Percentiles rank a stretch among this genome's conserved stretches.
Evolutionary conservation across 176 grass and related monocot species (phyloP).

Genomic region (Oryza coarctata): DNA sequence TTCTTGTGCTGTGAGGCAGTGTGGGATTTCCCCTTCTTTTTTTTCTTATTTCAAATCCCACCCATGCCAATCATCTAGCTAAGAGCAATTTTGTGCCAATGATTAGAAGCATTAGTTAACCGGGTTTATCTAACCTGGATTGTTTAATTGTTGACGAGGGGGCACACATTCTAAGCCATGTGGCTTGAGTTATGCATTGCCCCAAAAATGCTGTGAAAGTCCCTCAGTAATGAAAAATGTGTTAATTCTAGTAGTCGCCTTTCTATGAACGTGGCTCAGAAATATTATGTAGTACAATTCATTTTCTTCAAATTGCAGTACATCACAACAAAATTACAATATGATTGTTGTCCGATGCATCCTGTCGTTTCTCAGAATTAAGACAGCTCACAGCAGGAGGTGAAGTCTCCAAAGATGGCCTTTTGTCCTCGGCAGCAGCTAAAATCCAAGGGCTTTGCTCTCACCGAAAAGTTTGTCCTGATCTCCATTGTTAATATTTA

Average conservation of each 20-base stretch:
- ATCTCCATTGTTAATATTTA: background rate
- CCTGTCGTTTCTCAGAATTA: background rate
- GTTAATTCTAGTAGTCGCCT: background rate
- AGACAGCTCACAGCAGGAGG: background rate
- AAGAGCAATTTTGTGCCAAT: conserved; percentile 9
- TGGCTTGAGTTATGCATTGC: background rate
- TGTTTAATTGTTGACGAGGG: conserved; percentile 14
- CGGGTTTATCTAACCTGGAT: conserved; percentile 14
- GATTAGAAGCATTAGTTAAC: conserved; percentile 20
- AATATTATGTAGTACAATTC: background rate
- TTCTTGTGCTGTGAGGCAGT: conserved; percentile 8
- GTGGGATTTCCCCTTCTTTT: conserved; percentile 25
- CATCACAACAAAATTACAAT: background rate
- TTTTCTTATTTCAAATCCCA: conserved; percentile 4
- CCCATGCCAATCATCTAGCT: conserved; percentile 24
- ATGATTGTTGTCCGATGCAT: conserved; percentile 20
- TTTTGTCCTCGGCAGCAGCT: conserved; percentile 31
- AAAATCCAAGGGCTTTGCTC: conserved; percentile 16
- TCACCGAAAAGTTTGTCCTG: background rate
- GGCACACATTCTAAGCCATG: background rate
- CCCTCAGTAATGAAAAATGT: background rate
- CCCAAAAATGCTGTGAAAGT: conserved; percentile 14
- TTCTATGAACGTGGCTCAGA: background rate
- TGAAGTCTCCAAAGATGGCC: conserved; percentile 44
- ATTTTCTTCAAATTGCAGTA: background rate